Base-by-base conservation (phyloP, 169 alveolate species). In the Plasmodium billcollinsi region DNA sequence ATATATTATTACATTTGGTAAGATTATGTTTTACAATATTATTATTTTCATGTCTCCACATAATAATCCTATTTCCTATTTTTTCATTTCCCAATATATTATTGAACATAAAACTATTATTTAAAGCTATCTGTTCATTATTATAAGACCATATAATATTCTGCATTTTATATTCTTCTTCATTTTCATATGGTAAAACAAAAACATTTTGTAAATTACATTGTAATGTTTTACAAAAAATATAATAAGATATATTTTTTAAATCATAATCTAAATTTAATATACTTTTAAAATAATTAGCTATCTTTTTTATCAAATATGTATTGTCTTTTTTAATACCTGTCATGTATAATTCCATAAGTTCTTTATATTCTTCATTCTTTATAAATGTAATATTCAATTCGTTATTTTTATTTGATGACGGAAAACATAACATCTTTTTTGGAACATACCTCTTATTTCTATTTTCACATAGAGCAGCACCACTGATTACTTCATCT, bases 41-140 rank as follows among this genome's bases (percentile, higher is more conserved):
- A 18, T 78, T 67, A n/a, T 78, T 78, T 6, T 43, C 12, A 15
- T 78, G 89, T 14, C 66, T 78, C 89, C 89, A 78, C 33, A 78
- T 14, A 15, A 78, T 29, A 61, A 3, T 49, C 8, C 54, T 65
- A 45, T 78, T 69, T 15, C 67, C 71, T 29, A 65, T 3, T 2
- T 66, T 73, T 2, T 50, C 39, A 14, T 66, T 45, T 65, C 50
- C 65, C 45, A 29, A 29, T 0, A 62, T 45, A 2, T 29, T 21
- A 14, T 47, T 65, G 8, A 12, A 65, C 8, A 78, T 20, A 70
- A 65, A 78, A 7, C 20, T 65, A 50, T 78, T 78, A 21, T 50
- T 65, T 0, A 14, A 5, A 29, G 14, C 29, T 4, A 78, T 71
- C 14, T 78, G 52, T 0, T 39, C 74, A 54, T 78, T 76, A 7